These are phyloP conservation scores for Dactylellina haptotyla DNA, from an alignment of 2,329 filamentous ascomycete genomes.

Conservation along the genomic window DNA sequence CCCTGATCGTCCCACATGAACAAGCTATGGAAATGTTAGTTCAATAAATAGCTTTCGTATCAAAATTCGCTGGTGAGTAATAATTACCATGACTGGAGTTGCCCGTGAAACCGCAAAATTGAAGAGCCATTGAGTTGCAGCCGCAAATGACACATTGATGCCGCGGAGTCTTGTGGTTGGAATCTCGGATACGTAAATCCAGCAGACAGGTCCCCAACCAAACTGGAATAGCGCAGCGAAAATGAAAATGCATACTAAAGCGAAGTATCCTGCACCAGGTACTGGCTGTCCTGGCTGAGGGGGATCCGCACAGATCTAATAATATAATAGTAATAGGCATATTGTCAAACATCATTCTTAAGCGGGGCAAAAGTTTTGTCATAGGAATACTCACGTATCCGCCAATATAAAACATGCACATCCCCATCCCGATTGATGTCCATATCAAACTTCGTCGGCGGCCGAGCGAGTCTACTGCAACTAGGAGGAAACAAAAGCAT, in stretches of 20 bases:
- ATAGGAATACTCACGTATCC: constrained; percentile 64
- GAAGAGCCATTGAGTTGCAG: constrained; percentile 77
- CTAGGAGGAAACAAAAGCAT: constrained; percentile 72
- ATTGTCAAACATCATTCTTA: too few species aligned
- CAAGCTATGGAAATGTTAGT: constrained; percentile 54
- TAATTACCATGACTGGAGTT: constrained; percentile 74
- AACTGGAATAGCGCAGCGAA: constrained; percentile 77
- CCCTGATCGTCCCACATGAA: constrained; percentile 62
- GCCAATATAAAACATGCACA: constrained; percentile 76
- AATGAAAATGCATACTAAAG: constrained; percentile 76
- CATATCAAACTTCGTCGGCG: constrained; percentile 71
- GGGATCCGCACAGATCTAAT: constrained; percentile 69
- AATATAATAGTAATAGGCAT: too few species aligned
- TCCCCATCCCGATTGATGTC: constrained; percentile 72
- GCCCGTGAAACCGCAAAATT: constrained; percentile 77
- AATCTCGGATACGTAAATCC: constrained; percentile 78
- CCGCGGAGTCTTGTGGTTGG: constrained; percentile 73
- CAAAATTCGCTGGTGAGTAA: too few species aligned
- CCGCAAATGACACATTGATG: constrained; percentile 74
- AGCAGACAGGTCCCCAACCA: constrained; percentile 76
- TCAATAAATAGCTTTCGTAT: background rate
- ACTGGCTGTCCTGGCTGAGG: constrained; percentile 68
- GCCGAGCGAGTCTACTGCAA: constrained; percentile 75
- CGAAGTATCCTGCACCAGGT: constrained; percentile 74
- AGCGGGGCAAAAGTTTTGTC: too few species aligned